Evolutionary conservation across 2,329 filamentous ascomycete genomes (phyloP), one percentile per base, ranked within the genome.

Genomic region (Pseudogymnoascus sp.): DNA sequence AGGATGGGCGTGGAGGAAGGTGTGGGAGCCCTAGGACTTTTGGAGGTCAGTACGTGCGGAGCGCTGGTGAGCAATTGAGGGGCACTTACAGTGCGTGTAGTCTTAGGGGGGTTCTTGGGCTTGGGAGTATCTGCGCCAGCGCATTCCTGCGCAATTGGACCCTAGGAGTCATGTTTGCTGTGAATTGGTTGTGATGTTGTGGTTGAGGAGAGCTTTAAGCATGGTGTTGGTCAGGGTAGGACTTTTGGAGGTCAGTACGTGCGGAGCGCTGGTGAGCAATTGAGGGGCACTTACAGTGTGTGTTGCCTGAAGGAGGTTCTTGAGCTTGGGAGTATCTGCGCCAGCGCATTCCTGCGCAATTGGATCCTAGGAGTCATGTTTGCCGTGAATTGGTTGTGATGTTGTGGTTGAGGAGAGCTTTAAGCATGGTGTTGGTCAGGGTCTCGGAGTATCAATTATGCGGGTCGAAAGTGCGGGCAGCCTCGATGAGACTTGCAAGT

Each of bases 391-490:
- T 33, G 49, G 49, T 55, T 33, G 45, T 55, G 6, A 16, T 19
- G 10, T 12, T 55, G 49, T 55, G 8, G 49, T 33, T 19, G n/a
- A 6, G n/a, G n/a, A 19, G 16, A 33, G 49, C 49, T 33, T 55
- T 26, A 33, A 33, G 49, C 49, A 33, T 55, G 49, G 26, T 21
- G 4, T 33, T 19, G 19, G 19, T 19, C 19, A 19, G 19, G 19
- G 19, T 55, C 49, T 55, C 49, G 49, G 49, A 55, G 26, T 55
- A 55, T 55, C 16, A 33, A 55, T 55, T 55, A 33, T 55, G 49
- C 49, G 49, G 49, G 49, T 29, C 10, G 16, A 12, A 49, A n/a
- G 23, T n/a, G 14, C 7, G 3, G 4, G 3, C 21, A 45, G 21
- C 19, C 41, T 14, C 11, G 23, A 26, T 16, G 21, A 45, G 21